phyloP scores from a whole-genome alignment of 352 stramenopile species.

The Globisporangium yorkense region DNA sequence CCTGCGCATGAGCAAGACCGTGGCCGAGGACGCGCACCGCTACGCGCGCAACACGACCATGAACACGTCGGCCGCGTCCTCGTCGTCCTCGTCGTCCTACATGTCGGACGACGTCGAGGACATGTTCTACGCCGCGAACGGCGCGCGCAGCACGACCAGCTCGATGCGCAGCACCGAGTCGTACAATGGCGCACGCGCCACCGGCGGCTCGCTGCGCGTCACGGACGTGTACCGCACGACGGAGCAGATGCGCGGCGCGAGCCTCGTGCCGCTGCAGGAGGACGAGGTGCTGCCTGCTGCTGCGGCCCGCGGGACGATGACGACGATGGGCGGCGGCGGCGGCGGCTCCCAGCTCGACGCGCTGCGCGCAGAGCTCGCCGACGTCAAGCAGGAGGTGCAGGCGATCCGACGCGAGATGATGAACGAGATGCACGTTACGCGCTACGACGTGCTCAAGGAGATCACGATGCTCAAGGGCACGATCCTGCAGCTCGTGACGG shows the following conservation, averaged over 20 bases:
- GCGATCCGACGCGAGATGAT: constrained; percentile 73
- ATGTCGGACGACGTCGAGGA: constrained; percentile 71
- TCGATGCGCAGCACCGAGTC: constrained; percentile 7
- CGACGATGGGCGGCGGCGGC: not conserved
- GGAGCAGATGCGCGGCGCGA: constrained; percentile 45
- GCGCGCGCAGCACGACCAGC: constrained; percentile 1
- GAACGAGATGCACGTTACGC: constrained; percentile 77
- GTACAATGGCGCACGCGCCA: constrained; percentile 15
- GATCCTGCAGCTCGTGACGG: constrained; percentile 52
- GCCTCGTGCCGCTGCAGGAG: constrained; percentile 51
- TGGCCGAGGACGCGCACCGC: constrained; percentile 26
- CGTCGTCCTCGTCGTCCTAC: constrained; percentile 13
- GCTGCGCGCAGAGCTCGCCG: constrained; percentile 45
- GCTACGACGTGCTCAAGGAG: constrained; percentile 85
- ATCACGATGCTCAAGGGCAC: constrained; percentile 72
- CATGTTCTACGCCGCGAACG: constrained; percentile 41
- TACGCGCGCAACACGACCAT: constrained; percentile 30
- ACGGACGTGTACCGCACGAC: constrained; percentile 53
- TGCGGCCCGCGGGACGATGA: constrained; percentile 5
- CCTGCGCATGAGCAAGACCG: constrained; percentile 37
- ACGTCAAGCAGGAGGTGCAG: constrained; percentile 64
- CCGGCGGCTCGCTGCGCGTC: constrained; percentile 15
- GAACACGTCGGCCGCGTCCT: constrained; percentile 18
- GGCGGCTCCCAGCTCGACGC: constrained; percentile 19
- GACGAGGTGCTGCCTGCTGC: constrained; percentile 32